These are phyloP conservation scores for Euphrasia confusa DNA, from an alignment of 257 asterid species.

Conservation along the genomic window DNA sequence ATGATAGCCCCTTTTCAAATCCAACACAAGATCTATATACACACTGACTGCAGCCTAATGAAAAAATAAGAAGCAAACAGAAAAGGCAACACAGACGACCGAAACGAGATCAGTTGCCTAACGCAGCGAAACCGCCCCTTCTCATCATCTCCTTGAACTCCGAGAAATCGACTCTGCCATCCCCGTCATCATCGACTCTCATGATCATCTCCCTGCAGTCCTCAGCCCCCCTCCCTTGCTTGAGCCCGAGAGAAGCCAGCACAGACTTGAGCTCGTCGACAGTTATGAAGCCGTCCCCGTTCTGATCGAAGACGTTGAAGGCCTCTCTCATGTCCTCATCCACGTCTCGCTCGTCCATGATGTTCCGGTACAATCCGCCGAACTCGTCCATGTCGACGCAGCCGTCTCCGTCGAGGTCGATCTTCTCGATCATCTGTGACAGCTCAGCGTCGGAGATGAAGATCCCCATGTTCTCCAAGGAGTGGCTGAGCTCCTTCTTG, in stretches of 20 bases:
- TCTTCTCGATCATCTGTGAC: conserved; percentile 40
- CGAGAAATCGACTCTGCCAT: conserved; percentile 47
- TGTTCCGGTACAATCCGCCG: conserved; percentile 38
- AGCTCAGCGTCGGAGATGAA: conserved; percentile 46
- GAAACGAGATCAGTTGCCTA: conserved; percentile 25
- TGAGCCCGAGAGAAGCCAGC: conserved; percentile 47
- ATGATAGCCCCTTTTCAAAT: conserved; percentile 1
- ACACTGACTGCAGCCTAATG: conserved; percentile 21
- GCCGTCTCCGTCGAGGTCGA: conserved; percentile 49
- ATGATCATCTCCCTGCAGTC: conserved; percentile 60
- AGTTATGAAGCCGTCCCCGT: conserved; percentile 56
- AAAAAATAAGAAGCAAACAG: conserved; percentile 1
- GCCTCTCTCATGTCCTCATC: conserved; percentile 61
- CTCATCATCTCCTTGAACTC: conserved; percentile 76
- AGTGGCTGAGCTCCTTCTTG: conserved; percentile 40
- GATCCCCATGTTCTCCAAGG: conserved; percentile 61
- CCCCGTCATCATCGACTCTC: conserved; percentile 58
- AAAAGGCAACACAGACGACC: conserved; percentile 10
- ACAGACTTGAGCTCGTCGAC: conserved; percentile 57
- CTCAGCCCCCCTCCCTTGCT: conserved; percentile 47
- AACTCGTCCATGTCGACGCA: conserved; percentile 60
- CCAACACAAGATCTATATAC: background rate
- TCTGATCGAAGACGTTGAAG: conserved; percentile 55
- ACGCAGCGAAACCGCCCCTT: conserved; percentile 48
- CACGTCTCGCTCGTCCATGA: conserved; percentile 50